Conservation (phyloP, 1,284 basidiomycete species). For the Cutaneotrichosporon dermatis region DNA sequence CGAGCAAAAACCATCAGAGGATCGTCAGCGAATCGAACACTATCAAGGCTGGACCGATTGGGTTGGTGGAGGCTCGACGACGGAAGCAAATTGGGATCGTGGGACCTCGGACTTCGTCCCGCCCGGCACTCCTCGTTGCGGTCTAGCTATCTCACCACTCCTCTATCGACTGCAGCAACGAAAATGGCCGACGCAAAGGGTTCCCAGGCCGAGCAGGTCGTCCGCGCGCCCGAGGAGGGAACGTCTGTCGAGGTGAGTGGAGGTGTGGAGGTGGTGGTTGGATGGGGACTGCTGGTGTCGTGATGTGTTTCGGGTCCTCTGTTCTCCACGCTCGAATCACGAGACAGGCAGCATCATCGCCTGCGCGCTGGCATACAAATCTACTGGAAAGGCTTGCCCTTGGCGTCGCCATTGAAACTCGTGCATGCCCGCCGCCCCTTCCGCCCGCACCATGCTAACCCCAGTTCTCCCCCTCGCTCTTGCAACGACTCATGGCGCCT, state of each 20-base stretch:
- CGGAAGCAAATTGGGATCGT: too few species aligned
- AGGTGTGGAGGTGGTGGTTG: too few species aligned
- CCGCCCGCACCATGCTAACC: background rate
- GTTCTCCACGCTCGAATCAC: background rate
- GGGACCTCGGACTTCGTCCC: too few species aligned
- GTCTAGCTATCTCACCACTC: too few species aligned
- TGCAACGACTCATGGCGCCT: constrained; percentile 36
- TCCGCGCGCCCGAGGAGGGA: constrained; percentile 35
- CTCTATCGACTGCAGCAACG: background rate
- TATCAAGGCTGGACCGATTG: too few species aligned
- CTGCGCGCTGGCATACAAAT: too few species aligned
- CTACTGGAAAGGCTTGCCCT: background rate
- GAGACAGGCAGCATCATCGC: background rate
- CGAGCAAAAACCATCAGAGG: too few species aligned
- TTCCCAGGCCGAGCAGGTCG: constrained; percentile 42
- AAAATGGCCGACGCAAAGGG: constrained; percentile 35
- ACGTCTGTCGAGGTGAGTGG: constrained; percentile 43
- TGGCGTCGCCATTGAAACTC: background rate
- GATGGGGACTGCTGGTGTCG: too few species aligned
- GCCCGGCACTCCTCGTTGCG: too few species aligned
- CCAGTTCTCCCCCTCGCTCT: constrained; percentile 46
- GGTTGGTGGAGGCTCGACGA: too few species aligned
- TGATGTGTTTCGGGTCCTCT: background rate
- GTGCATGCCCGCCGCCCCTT: background rate
- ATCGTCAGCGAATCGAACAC: too few species aligned